Evolutionary conservation across 768 basidiomycete genomes (phyloP).

Genomic region (Cystobasidium onofrii): DNA sequence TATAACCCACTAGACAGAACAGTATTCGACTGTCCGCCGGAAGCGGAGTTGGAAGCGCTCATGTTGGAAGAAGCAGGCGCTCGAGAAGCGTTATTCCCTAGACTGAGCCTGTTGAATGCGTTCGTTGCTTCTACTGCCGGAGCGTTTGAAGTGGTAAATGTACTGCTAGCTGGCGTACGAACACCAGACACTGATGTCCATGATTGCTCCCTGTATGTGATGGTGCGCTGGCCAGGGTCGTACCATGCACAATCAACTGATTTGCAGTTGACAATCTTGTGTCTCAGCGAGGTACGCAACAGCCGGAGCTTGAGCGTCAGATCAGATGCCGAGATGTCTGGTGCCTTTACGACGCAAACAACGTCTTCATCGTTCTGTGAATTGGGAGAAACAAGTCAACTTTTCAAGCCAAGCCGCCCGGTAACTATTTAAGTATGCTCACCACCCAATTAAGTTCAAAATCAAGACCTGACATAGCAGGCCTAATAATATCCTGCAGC

Average conservation of each 20-base stretch:
- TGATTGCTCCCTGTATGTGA: slow-evolving; percentile 11
- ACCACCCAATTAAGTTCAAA: slow-evolving; percentile 39
- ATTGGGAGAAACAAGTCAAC: background rate
- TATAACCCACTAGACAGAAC: slow-evolving; percentile 16
- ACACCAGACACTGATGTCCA: slow-evolving; percentile 25
- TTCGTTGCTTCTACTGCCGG: background rate
- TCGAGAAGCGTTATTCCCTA: background rate
- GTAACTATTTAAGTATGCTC: background rate
- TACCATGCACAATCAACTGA: slow-evolving; percentile 19
- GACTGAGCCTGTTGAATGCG: background rate
- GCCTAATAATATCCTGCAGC: slow-evolving; percentile 34
- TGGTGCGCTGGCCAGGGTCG: background rate
- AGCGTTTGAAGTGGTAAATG: background rate
- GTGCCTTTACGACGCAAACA: slow-evolving; percentile 9
- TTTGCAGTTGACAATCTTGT: slow-evolving; percentile 8
- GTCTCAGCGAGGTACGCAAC: background rate
- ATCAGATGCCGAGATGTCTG: background rate
- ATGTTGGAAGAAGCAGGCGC: background rate
- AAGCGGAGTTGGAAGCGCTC: background rate
- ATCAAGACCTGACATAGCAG: slow-evolving; percentile 30
- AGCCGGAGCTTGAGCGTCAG: slow-evolving; percentile 26
- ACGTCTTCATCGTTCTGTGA: slow-evolving; percentile 40
- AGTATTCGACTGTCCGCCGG: background rate
- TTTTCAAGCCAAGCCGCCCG: background rate
- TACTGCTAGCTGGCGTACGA: background rate